These are phyloP conservation scores for Auriculariales sp. DNA, from an alignment of 768 basidiomycete genomes.

Conservation along the genomic window DNA sequence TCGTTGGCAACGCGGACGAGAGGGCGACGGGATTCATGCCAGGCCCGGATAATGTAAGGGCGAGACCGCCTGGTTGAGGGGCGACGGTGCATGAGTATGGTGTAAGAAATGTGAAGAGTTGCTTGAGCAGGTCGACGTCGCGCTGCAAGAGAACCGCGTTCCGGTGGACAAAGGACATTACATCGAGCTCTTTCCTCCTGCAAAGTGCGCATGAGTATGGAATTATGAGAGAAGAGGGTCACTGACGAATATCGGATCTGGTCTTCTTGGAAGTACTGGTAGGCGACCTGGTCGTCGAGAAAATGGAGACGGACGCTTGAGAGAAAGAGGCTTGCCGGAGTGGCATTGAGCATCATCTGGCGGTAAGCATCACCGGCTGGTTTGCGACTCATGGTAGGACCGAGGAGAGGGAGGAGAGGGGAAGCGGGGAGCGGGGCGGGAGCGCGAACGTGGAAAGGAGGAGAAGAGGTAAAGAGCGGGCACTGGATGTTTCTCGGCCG, in stretches of 20 bases:
- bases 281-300: background rate
- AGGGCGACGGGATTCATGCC: background rate
- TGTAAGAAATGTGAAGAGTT: background rate
- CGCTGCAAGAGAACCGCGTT: slow-evolving; percentile 1
- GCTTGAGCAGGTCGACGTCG: slow-evolving; percentile 2
- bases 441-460: background rate
- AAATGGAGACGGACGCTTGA: background rate
- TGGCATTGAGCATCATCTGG: slow-evolving; percentile 1
- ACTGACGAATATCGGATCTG: background rate
- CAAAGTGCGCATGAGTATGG: background rate
- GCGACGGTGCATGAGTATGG: background rate
- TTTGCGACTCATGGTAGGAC: background rate
- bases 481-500: too few species aligned
- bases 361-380: background rate
- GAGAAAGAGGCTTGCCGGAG: background rate
- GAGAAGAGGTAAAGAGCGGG: too few species aligned
- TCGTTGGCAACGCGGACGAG: background rate
- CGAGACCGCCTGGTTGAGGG: background rate
- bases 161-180: slow-evolving; percentile 1
- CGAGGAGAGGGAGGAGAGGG: background rate
- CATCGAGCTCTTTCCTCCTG: background rate
- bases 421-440: background rate
- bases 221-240: background rate
- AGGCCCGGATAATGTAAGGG: background rate
- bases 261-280: background rate